phyloP scores from a whole-genome alignment of 139 green algal species.

The Closterium sp. region DNA sequence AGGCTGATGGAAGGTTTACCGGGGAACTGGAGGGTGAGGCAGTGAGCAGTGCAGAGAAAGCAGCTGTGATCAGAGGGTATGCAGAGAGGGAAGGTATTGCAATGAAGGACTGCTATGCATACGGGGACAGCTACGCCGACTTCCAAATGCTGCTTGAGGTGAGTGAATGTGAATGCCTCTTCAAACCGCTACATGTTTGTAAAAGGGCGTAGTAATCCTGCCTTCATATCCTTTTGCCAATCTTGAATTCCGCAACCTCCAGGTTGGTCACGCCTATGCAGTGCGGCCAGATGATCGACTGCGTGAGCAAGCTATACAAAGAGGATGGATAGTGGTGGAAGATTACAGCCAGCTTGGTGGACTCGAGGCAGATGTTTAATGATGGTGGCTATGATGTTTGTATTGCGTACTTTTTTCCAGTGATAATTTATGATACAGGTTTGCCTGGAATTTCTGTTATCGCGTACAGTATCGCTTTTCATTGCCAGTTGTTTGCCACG shows the following conservation, averaged over 20 bases:
- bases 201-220: too few species aligned
- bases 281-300: slow-evolving; percentile 27
- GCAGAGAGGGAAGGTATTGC: slow-evolving; percentile 16
- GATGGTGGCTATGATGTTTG: neutral
- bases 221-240: neutral
- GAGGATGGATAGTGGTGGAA: neutral
- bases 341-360: neutral
- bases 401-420: neutral
- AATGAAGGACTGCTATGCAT: slow-evolving; percentile 40
- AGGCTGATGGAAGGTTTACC: slow-evolving; percentile 35
- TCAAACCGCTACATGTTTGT: too few species aligned
- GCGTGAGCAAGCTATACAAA: slow-evolving; percentile 7
- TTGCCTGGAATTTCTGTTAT: neutral
- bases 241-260: neutral
- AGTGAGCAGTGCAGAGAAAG: slow-evolving; percentile 43
- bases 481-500: neutral
- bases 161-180: neutral
- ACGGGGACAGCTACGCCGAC: slow-evolving; percentile 52
- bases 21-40: slow-evolving; percentile 42
- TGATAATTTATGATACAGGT: neutral
- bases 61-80: slow-evolving; percentile 12
- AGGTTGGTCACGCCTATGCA: slow-evolving; percentile 35
- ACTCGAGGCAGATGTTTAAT: neutral
- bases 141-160: slow-evolving; percentile 49
- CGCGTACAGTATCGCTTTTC: neutral